phyloP scores from a whole-genome alignment of 2,329 filamentous ascomycete species.

The Epicoccum nigrum region DNA sequence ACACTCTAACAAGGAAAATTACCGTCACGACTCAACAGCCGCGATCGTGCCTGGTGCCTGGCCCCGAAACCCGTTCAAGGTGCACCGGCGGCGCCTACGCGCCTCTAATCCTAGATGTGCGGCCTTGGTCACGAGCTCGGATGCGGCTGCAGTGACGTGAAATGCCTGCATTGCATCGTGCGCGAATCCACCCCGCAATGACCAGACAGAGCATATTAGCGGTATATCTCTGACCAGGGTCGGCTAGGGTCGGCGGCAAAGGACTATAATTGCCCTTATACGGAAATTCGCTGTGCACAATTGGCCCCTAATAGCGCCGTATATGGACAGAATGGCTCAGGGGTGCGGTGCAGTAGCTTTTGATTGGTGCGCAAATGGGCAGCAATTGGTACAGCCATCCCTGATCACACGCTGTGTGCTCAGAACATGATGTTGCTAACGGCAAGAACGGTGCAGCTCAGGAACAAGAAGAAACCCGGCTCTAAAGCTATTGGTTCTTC shows the following conservation, averaged over 20 bases:
- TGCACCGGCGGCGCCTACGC: conserved; percentile 21
- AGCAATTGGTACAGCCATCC: conserved; percentile 8
- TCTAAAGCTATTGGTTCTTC: conserved; percentile 18
- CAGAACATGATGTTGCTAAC: conserved; percentile 17
- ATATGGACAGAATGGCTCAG: conserved; percentile 8
- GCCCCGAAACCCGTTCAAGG: conserved; percentile 4
- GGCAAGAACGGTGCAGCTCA: conserved; percentile 17
- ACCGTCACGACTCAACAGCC: conserved; percentile 7
- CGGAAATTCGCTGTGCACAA: conserved; percentile 14
- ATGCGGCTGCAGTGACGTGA: conserved; percentile 38
- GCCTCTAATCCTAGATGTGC: conserved; percentile 24
- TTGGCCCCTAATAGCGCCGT: conserved; percentile 32
- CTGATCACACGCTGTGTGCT: conserved; percentile 5
- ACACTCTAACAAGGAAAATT: conserved; percentile 13
- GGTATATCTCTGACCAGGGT: conserved; percentile 22
- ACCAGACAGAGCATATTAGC: conserved; percentile 29
- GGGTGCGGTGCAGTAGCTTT: neutral
- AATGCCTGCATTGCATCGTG: conserved; percentile 35
- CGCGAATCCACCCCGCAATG: conserved; percentile 24
- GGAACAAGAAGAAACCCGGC: conserved; percentile 20
- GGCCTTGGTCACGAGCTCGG: conserved; percentile 32
- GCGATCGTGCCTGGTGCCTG: conserved; percentile 1
- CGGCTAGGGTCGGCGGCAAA: conserved; percentile 38
- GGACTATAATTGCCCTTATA: conserved; percentile 19
- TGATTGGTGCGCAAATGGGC: conserved; percentile 14